Evolutionary conservation across 192 early-diverging fungal genomes (phyloP).

Genomic region (Rhizoclosmatium globosum): DNA sequence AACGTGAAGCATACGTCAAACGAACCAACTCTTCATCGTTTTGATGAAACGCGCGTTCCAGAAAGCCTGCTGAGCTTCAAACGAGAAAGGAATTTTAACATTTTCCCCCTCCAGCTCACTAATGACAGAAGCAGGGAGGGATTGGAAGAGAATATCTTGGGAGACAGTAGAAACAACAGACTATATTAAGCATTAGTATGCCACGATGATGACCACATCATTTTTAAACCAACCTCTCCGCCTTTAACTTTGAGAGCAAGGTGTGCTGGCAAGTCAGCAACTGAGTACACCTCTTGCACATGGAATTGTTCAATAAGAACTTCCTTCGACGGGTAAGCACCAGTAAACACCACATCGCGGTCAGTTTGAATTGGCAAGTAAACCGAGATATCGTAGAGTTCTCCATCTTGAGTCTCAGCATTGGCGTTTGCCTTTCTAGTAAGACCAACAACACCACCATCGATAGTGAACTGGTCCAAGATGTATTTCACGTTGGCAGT

Average conservation of each 20-base stretch:
- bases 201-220: too few relatives aligned
- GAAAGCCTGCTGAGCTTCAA: conserved; percentile 65
- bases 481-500: conserved; percentile 46
- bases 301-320: conserved; percentile 8
- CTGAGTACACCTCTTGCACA: conserved; percentile 25
- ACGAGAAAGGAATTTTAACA: conserved; percentile 37
- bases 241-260: background rate
- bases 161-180: background rate
- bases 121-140: conserved; percentile 16
- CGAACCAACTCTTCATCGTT: conserved; percentile 76
- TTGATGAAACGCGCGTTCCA: conserved; percentile 83
- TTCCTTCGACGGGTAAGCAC: conserved; percentile 27
- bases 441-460: conserved; percentile 43
- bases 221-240: background rate
- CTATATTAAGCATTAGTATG: background rate
- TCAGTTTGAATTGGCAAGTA: conserved; percentile 46
- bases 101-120: background rate
- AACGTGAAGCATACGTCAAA: conserved; percentile 68
- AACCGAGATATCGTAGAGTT: conserved; percentile 30
- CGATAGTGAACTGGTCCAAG: conserved; percentile 41
- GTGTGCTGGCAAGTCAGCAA: conserved; percentile 16
- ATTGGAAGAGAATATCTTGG: background rate
- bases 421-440: background rate
- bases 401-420: conserved; percentile 8
- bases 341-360: conserved; percentile 50